Evolutionary conservation across 306 rosid species (phyloP), one percentile per base, ranked within the genome.

Genomic region (Cucumis melo): DNA sequence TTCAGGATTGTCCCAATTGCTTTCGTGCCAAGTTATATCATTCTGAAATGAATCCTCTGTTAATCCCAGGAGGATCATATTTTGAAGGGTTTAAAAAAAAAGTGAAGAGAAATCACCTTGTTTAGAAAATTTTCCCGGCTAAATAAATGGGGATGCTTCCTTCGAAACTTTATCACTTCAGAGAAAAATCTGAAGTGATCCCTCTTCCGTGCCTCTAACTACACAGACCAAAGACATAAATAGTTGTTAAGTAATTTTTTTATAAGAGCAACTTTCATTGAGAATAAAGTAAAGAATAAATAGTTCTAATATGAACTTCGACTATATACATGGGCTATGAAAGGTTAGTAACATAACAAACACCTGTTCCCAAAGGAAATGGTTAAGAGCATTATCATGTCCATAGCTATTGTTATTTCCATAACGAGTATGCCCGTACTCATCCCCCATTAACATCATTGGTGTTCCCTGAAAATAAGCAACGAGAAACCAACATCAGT

Each of bases 381-480:
- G 88, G 80, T 92, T 92, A 38, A 92, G 75, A 76, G 88, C 83
- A 44, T 88, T 82, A 81, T 94, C 99, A 79, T 92, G 99, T 64
- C 99, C 97, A 80, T 94, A 94, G 75, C 95, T 90, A 78, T 92
- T 94, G 91, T 92, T 94, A 87, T 94, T 94, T 79, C 99, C 99
- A 56, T 83, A 21, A 72, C 97, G 93, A 76, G 92, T 92, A 78
- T 94, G 99, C 51, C 89, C 96, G 71, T 94, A 94, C 81, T 94
- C 99, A 84, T 94, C 99, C 56, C 96, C 96, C 99, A 94, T 94
- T 75, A 90, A 81, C 99, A 92, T 92, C 99, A 94, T 94, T 21
- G 98, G 99, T 23, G 88, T 83, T 76, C 99, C 99, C 99, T 94
- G 84, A 73, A 59, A 50, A 70, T 74, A 86, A 78, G 73, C 80